These are phyloP conservation scores for Mycena citricolor DNA, from an alignment of 1,284 basidiomycete genomes.

Conservation along the genomic window DNA sequence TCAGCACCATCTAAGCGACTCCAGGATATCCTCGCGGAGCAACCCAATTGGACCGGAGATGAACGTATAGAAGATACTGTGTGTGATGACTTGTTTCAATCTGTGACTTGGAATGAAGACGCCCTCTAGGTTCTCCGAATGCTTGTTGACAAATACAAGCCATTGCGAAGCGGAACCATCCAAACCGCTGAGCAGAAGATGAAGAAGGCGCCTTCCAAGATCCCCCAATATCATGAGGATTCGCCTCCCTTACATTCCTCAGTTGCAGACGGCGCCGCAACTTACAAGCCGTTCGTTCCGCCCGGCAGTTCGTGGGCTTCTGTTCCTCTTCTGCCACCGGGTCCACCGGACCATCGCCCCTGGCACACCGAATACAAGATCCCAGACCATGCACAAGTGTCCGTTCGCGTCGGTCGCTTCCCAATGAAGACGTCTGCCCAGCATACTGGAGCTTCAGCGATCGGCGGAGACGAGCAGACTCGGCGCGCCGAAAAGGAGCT, in stretches of 20 bases:
- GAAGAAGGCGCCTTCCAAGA: conserved; percentile 44
- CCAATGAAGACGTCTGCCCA: conserved; percentile 31
- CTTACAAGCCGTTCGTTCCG: too few relatives aligned
- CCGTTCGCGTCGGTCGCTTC: conserved; percentile 52
- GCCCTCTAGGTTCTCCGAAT: conserved; percentile 62
- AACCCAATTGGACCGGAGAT: conserved; percentile 76
- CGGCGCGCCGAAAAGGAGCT: conserved; percentile 51
- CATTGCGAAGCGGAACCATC: conserved; percentile 63
- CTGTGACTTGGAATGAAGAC: not conserved
- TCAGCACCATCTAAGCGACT: conserved; percentile 29
- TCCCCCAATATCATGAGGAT: conserved; percentile 13
- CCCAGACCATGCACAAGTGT: conserved; percentile 53
- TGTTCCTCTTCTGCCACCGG: conserved; percentile 52
- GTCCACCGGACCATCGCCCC: conserved; percentile 58
- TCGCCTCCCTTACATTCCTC: too few relatives aligned
- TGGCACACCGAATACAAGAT: conserved; percentile 70
- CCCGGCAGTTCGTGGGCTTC: conserved; percentile 40
- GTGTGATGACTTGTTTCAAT: too few relatives aligned
- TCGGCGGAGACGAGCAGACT: conserved; percentile 47
- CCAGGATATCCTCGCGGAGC: conserved; percentile 38
- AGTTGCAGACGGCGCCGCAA: too few relatives aligned
- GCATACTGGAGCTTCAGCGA: not conserved
- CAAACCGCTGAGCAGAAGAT: conserved; percentile 75
- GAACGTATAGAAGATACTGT: conserved; percentile 65
- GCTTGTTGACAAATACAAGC: conserved; percentile 86